A percentile compares a stretch with the other conserved stretches of the same genome.
phyloP scores from a whole-genome alignment of 768 basidiomycete genomes.

The Boletus bicolor region DNA sequence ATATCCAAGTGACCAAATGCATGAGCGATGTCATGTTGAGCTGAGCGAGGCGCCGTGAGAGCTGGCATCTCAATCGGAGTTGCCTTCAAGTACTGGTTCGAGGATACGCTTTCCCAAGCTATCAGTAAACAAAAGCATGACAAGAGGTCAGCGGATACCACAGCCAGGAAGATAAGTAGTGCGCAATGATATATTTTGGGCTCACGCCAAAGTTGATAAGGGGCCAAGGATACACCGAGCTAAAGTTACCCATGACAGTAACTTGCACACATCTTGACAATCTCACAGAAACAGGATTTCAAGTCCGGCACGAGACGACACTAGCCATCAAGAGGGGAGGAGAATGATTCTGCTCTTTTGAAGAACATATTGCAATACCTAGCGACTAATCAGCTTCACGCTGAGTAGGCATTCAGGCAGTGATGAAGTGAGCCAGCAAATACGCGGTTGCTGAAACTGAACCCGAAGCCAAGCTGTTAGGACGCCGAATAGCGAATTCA shows the following conservation, averaged over 20 bases:
- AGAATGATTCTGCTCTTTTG: neutral
- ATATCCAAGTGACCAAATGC: slow-evolving; percentile 8
- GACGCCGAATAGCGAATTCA: no score
- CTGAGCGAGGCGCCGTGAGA: neutral
- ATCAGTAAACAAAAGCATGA: slow-evolving; percentile 5
- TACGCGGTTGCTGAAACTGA: no score
- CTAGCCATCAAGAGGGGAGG: neutral
- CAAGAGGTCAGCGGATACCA: slow-evolving; percentile 6
- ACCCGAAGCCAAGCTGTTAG: no score
- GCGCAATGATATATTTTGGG: neutral
- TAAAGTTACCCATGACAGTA: slow-evolving; percentile 1
- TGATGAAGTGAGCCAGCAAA: no score
- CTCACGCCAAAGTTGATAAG: slow-evolving; percentile 1
- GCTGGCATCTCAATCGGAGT: neutral
- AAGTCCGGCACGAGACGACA: neutral
- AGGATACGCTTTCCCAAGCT: slow-evolving; percentile 3
- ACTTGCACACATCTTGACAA: neutral
- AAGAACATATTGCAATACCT: no score
- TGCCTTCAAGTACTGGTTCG: slow-evolving; percentile 5
- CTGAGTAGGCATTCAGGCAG: no score
- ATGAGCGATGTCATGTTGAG: slow-evolving; percentile 5
- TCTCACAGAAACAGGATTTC: neutral
- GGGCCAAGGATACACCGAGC: neutral
- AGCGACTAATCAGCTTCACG: no score
- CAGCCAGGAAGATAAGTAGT: neutral